phyloP scores from a whole-genome alignment of 2,329 filamentous ascomycete species.

The Hymenoscyphus infarciens region DNA sequence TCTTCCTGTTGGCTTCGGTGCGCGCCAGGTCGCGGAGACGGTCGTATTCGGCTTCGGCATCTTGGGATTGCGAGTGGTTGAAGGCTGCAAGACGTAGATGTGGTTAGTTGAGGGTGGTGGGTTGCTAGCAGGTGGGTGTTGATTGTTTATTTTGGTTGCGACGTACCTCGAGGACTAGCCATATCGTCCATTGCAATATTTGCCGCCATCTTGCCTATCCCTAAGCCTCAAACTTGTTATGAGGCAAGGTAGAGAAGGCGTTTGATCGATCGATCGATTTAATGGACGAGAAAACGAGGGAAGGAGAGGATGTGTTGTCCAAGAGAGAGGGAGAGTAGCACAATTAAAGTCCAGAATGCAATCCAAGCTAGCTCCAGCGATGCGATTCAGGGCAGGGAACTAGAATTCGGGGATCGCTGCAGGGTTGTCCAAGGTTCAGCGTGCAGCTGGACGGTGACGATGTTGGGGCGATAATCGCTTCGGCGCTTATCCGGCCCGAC shows the following conservation, averaged over 20 bases:
- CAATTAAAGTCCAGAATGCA: neutral
- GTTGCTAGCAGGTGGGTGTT: too few relatives aligned
- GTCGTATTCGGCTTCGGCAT: conserved; percentile 85
- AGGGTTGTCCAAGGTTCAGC: neutral
- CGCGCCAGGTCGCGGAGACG: conserved; percentile 80
- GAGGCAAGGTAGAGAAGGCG: too few relatives aligned
- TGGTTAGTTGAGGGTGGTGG: too few relatives aligned
- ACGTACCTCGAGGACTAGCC: too few relatives aligned
- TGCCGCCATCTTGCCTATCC: too few relatives aligned
- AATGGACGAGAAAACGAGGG: neutral
- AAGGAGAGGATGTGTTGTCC: neutral
- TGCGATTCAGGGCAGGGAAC: neutral
- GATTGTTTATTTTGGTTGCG: too few relatives aligned
- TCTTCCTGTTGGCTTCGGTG: conserved; percentile 78
- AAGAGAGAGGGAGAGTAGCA: neutral
- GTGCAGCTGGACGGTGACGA: neutral
- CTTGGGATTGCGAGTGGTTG: conserved; percentile 64
- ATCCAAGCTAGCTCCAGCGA: neutral
- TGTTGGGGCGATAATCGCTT: too few relatives aligned
- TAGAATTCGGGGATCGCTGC: neutral
- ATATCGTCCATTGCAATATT: too few relatives aligned
- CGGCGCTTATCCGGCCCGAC: too few relatives aligned
- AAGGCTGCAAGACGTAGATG: conserved; percentile 55
- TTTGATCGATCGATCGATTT: neutral
- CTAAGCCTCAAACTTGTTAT: too few relatives aligned